Conservation (phyloP, 345 rosid genomes). For the Citrus reticulata region DNA sequence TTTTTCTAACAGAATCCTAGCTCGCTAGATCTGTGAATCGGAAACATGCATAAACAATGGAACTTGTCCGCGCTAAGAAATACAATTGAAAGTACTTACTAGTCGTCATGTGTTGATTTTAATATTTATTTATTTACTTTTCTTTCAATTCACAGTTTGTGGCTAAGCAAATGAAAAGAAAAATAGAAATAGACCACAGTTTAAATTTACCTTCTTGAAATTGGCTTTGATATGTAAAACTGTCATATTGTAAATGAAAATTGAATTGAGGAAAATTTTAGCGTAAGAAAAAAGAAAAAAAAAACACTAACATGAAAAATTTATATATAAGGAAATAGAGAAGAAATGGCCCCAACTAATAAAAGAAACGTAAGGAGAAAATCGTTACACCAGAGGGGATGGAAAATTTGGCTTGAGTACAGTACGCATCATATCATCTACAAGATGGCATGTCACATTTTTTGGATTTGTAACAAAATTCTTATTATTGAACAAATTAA, state of each 20-base stretch:
- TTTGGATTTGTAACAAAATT: background rate
- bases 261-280: too few species aligned
- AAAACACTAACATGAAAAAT: background rate
- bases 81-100: background rate
- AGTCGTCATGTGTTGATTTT: background rate
- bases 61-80: background rate
- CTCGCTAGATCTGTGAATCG: slow-evolving; percentile 6
- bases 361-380: too few species aligned
- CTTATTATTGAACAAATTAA: background rate
- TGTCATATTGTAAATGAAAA: too few species aligned
- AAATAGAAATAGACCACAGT: too few species aligned
- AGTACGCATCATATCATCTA: too few species aligned
- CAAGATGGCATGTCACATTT: background rate
- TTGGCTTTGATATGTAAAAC: too few species aligned
- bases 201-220: too few species aligned
- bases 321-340: background rate
- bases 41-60: background rate
- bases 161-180: background rate
- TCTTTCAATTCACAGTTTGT: background rate
- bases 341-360: background rate
- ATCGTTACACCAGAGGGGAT: too few species aligned
- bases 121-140: too few species aligned
- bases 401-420: too few species aligned
- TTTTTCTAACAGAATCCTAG: background rate
- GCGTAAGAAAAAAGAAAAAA: too few species aligned